A percentile compares a stretch with the other conserved stretches of the same genome.
These are phyloP conservation scores for Bryoerythrophyllum caledonicum DNA, from an alignment of 225 moss, liverwort and hornwort species.

Conservation along the genomic window DNA sequence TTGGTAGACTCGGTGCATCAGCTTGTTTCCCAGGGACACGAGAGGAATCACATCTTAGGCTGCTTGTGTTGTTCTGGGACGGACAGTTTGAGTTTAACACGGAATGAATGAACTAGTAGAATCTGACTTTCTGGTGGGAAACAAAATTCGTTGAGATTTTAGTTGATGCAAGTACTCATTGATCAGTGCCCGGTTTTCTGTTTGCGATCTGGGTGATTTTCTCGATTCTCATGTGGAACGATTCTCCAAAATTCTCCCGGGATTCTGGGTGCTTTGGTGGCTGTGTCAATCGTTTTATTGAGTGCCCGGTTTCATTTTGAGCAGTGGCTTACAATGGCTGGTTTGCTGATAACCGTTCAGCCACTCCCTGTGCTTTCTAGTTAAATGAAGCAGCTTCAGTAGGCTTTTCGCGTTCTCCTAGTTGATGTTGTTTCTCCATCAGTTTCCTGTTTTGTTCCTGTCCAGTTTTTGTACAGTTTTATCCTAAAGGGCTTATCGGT, in stretches of 20 bases:
- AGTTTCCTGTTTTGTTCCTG: slow-evolving; percentile 8
- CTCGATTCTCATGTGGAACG: background rate
- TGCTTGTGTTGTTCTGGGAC: background rate
- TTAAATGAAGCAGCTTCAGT: slow-evolving; percentile 2
- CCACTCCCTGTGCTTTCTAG: slow-evolving; percentile 12
- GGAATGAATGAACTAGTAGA: background rate
- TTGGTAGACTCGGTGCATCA: background rate
- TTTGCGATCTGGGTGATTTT: slow-evolving; percentile 1
- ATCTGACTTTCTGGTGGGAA: background rate
- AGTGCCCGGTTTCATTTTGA: slow-evolving; percentile 4
- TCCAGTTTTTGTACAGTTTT: background rate
- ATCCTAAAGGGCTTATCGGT: background rate
- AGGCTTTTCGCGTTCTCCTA: slow-evolving; percentile 6
- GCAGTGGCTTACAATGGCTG: slow-evolving; percentile 15
- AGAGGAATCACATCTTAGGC: background rate
- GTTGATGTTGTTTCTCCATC: slow-evolving; percentile 23
- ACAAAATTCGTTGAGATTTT: background rate
- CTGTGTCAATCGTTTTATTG: slow-evolving; percentile 1
- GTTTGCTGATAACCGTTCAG: slow-evolving; percentile 26
- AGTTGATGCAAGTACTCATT: background rate
- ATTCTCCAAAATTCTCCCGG: slow-evolving; percentile 2
- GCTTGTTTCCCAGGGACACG: background rate
- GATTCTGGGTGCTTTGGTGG: slow-evolving; percentile 25
- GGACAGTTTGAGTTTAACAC: background rate
- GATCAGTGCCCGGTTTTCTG: slow-evolving; percentile 6